phyloP scores from a whole-genome alignment of 163 green algal genomes.

The Chloromonas sp. region DNA sequence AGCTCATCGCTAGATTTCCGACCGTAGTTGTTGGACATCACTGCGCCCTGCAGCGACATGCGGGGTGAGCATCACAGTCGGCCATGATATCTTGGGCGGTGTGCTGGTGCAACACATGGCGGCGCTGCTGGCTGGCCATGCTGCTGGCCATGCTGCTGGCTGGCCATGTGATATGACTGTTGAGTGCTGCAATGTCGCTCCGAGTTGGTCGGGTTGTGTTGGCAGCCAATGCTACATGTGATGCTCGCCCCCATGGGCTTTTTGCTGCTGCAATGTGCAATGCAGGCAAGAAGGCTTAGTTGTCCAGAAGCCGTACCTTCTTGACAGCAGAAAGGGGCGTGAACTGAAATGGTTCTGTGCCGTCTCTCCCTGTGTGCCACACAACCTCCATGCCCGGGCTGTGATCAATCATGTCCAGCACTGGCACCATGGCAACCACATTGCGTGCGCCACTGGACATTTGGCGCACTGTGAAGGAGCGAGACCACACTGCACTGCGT shows the following conservation, averaged over 20 bases:
- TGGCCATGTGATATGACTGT: background rate
- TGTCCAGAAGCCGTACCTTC: background rate
- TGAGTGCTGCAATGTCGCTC: too few relatives aligned
- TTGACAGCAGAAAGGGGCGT: slow-evolving; percentile 3
- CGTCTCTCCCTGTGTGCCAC: slow-evolving; percentile 42
- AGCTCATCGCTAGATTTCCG: slow-evolving; percentile 57
- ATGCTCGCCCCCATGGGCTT: too few relatives aligned
- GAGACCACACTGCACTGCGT: slow-evolving; percentile 48
- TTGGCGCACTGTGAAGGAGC: slow-evolving; percentile 47
- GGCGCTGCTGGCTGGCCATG: background rate
- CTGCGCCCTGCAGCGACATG: slow-evolving; percentile 16
- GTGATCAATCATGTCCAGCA: slow-evolving; percentile 58
- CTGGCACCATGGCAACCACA: slow-evolving; percentile 39
- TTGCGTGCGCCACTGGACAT: slow-evolving; percentile 1
- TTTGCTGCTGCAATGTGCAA: too few relatives aligned
- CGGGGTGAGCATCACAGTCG: background rate
- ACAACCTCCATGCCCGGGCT: slow-evolving; percentile 20
- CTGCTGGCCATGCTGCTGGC: background rate
- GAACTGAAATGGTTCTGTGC: slow-evolving; percentile 32
- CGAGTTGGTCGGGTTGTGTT: too few relatives aligned
- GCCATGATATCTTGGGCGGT: background rate
- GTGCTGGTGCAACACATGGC: background rate
- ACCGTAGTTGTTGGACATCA: slow-evolving; percentile 49
- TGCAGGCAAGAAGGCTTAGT: too few relatives aligned
- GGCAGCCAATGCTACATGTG: too few relatives aligned